A percentile compares a stretch with the other conserved stretches of the same genome.
Evolutionary conservation across 1,139 yeast genomes (phyloP).

Genomic region (Scheffersomyces quercinus): DNA sequence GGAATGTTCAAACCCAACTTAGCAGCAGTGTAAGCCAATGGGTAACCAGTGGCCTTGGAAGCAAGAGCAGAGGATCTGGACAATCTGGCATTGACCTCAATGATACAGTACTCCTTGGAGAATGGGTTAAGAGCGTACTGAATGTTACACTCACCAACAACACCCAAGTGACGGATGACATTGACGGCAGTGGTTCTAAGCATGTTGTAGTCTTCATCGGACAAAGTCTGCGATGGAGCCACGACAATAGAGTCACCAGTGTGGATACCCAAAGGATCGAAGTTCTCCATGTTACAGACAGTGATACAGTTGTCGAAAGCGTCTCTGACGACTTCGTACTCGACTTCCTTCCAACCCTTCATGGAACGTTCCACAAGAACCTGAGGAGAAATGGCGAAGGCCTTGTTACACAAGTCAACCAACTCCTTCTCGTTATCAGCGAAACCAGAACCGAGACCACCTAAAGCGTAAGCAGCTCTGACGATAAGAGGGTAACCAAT

Average conservation of each 20-base stretch:
- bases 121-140: constrained; percentile 96
- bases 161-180: constrained; percentile 96
- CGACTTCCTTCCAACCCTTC: constrained; percentile 99
- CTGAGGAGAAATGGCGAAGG: constrained; percentile 95
- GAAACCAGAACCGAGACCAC: constrained; percentile 98
- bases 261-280: constrained; percentile 97
- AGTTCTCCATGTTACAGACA: constrained; percentile 99
- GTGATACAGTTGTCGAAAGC: constrained; percentile 97
- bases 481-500: constrained; percentile 96
- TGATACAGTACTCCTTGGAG: constrained; percentile 93
- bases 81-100: constrained; percentile 96
- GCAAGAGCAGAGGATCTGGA: constrained; percentile 98
- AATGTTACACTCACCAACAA: constrained; percentile 98
- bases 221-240: constrained; percentile 96
- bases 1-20: constrained; percentile 94
- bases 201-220: constrained; percentile 98
- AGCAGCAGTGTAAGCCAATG: constrained; percentile 97
- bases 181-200: constrained; percentile 96
- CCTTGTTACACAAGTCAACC: constrained; percentile 80
- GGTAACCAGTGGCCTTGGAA: constrained; percentile 98
- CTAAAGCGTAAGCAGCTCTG: constrained; percentile 96
- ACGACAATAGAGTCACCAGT: constrained; percentile 99
- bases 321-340: constrained; percentile 98
- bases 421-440: constrained; percentile 89
- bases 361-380: constrained; percentile 92